Evolutionary conservation across 2,329 filamentous ascomycete genomes (phyloP).

Genomic region (Neurospora sp.): DNA sequence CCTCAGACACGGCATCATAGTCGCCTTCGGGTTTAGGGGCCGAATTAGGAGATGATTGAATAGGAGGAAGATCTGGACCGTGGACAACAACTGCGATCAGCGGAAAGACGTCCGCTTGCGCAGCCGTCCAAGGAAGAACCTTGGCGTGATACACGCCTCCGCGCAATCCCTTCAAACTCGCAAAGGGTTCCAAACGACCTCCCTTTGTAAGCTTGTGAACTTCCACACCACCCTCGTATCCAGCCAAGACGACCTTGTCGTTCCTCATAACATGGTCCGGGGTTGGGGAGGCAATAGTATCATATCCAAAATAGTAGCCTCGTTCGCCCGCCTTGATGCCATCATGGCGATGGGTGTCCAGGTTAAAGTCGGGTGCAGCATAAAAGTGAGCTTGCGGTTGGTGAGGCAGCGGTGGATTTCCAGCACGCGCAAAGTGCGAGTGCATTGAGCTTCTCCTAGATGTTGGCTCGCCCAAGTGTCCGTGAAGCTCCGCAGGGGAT

Average conservation of each 20-base stretch:
- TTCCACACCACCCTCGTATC: conserved; percentile 71
- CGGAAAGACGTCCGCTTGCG: conserved; percentile 49
- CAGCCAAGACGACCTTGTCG: conserved; percentile 63
- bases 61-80: conserved; percentile 53
- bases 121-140: conserved; percentile 60
- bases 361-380: conserved; percentile 62
- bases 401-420: conserved; percentile 61
- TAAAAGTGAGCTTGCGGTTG: conserved; percentile 72
- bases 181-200: conserved; percentile 54
- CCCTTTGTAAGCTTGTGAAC: conserved; percentile 65
- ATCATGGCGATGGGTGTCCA: conserved; percentile 38
- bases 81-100: conserved; percentile 74
- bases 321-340: conserved; percentile 54
- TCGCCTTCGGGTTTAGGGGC: conserved; percentile 20
- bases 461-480: conserved; percentile 26
- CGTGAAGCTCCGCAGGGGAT: conserved; percentile 30
- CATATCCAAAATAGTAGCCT: conserved; percentile 75
- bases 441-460: conserved; percentile 40
- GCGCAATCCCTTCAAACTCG: conserved; percentile 64
- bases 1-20: conserved; percentile 29
- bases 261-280: conserved; percentile 28
- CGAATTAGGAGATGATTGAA: conserved; percentile 7
- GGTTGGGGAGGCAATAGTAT: conserved; percentile 48
- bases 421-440: conserved; percentile 36
- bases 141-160: conserved; percentile 77